These are phyloP conservation scores for Coemansia furcata DNA, from an alignment of 192 early-diverging fungal species.

Conservation along the genomic window DNA sequence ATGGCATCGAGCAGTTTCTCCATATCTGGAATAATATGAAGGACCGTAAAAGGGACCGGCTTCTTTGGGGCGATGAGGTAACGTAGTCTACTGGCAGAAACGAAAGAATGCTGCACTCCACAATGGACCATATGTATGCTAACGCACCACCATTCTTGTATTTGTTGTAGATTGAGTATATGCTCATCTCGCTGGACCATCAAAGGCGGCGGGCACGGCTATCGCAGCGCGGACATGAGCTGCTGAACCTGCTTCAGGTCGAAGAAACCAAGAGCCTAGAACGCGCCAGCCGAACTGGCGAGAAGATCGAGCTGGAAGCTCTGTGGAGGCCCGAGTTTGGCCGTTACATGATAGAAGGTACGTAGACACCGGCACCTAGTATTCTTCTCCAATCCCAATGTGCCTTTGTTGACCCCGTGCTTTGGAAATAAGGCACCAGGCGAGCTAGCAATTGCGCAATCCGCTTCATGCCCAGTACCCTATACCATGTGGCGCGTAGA, in stretches of 20 bases:
- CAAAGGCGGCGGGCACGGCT: constrained; percentile 67
- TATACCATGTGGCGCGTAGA: background rate
- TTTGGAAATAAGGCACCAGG: background rate
- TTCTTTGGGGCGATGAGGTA: constrained; percentile 98
- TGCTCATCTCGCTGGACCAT: constrained; percentile 81
- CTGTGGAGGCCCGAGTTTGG: constrained; percentile 97
- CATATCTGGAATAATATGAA: constrained; percentile 83
- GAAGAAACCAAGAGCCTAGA: constrained; percentile 65
- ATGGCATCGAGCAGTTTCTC: constrained; percentile 94
- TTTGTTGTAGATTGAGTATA: constrained; percentile 80
- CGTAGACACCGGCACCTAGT: background rate
- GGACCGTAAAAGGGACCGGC: constrained; percentile 71
- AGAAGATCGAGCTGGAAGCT: constrained; percentile 57
- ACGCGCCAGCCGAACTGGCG: constrained; percentile 24
- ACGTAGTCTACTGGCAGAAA: background rate
- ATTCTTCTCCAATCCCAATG: background rate
- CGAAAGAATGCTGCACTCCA: background rate
- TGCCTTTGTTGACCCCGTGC: background rate
- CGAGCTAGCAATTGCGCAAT: constrained; percentile 5
- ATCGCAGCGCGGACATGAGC: constrained; percentile 77
- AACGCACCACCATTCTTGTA: background rate
- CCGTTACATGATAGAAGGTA: constrained; percentile 92
- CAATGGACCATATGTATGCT: background rate
- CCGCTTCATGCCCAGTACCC: background rate
- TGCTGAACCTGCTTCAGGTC: constrained; percentile 67